These are phyloP conservation scores for Rutstroemia sp. DNA, from an alignment of 2,329 filamentous ascomycete genomes.

Conservation along the genomic window DNA sequence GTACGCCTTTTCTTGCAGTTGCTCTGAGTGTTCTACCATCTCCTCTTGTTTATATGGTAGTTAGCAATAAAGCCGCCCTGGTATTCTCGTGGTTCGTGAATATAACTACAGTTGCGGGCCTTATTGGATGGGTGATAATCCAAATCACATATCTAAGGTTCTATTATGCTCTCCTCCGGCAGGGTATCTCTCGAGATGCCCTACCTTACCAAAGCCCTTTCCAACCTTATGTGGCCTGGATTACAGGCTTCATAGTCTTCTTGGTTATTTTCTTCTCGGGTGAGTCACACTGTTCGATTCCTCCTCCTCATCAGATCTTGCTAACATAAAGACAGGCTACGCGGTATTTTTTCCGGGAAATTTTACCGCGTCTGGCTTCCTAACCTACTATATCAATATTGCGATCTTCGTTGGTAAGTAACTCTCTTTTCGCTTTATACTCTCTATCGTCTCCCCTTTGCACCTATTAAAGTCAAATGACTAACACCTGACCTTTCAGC, in stretches of 20 bases:
- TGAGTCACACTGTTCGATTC: background rate
- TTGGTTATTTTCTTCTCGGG: conserved; percentile 39
- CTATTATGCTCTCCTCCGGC: conserved; percentile 45
- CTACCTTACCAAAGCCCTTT: conserved; percentile 49
- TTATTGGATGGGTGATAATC: conserved; percentile 58
- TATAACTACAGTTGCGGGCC: conserved; percentile 53
- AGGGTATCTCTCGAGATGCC: conserved; percentile 40
- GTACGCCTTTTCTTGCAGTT: conserved; percentile 49
- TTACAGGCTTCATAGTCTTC: conserved; percentile 55
- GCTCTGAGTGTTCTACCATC: conserved; percentile 48
- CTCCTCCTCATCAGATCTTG: background rate
- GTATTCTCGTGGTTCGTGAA: conserved; percentile 63
- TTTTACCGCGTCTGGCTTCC: conserved; percentile 49
- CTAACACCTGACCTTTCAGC: conserved; percentile 9
- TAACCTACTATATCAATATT: conserved; percentile 58
- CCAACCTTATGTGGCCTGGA: conserved; percentile 51
- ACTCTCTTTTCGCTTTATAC: too few relatives aligned
- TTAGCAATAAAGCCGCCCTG: conserved; percentile 45
- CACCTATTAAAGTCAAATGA: background rate
- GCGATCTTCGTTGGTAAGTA: conserved; percentile 41
- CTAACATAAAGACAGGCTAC: conserved; percentile 1
- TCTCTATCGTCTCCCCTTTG: too few relatives aligned
- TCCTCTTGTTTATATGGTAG: conserved; percentile 64
- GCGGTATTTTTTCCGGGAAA: conserved; percentile 25
- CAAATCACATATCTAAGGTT: conserved; percentile 52